Conservation (phyloP, 495 filamentous ascomycete genomes). For the Xylaria telfairii region DNA sequence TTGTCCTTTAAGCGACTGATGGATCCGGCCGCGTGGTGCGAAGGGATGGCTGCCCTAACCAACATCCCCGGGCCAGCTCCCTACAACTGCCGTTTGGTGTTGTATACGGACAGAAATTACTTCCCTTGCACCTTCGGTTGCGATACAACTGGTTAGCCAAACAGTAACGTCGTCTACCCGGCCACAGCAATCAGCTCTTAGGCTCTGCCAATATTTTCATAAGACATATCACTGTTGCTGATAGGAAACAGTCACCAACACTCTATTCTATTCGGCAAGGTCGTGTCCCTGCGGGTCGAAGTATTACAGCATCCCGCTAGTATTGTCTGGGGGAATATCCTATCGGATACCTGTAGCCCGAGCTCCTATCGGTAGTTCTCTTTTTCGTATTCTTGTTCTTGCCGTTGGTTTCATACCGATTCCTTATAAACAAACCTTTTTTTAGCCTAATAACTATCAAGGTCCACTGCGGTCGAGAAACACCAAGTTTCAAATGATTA, state of each 20-base stretch:
- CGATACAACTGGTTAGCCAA: background rate
- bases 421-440: background rate
- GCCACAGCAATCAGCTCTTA: background rate
- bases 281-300: background rate
- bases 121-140: background rate
- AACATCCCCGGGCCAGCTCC: background rate
- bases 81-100: background rate
- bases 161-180: background rate
- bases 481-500: background rate
- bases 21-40: background rate
- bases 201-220: background rate
- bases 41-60: background rate
- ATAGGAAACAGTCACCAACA: background rate
- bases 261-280: background rate
- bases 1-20: background rate
- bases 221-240: background rate
- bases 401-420: background rate
- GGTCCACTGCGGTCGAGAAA: background rate
- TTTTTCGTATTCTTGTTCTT: background rate
- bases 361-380: constrained; percentile 6
- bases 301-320: background rate
- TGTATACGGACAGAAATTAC: background rate
- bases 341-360: background rate
- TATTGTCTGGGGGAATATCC: background rate
- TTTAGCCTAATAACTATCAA: constrained; percentile 12